Evolutionary conservation across 73 alveolate species (phyloP).

Genomic region (Paramecium octaurelia): DNA sequence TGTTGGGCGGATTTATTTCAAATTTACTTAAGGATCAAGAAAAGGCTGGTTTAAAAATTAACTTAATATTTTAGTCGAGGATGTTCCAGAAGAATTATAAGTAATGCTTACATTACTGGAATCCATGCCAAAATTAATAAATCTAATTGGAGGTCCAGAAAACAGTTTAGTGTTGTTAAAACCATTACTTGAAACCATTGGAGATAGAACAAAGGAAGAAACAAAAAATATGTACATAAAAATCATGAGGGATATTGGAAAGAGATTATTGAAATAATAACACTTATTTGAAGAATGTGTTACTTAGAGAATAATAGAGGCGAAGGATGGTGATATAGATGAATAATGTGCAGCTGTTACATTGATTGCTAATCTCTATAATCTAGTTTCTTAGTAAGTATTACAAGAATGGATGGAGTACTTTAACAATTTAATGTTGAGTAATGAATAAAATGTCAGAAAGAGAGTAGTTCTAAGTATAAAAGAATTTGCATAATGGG

Average conservation of each 20-base stretch:
- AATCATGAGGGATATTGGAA: background rate
- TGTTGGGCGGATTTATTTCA: constrained; percentile 35
- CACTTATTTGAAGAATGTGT: background rate
- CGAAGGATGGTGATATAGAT: background rate
- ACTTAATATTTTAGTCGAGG: background rate
- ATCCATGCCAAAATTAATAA: constrained; percentile 7
- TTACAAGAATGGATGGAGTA: background rate
- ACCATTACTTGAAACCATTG: constrained; percentile 17
- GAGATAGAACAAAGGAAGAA: constrained; percentile 26
- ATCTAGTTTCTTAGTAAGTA: background rate
- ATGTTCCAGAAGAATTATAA: constrained; percentile 27
- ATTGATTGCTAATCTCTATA: background rate
- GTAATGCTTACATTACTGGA: constrained; percentile 23
- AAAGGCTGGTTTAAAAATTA: background rate
- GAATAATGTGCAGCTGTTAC: background rate
- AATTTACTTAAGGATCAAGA: constrained; percentile 39
- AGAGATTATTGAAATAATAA: background rate
- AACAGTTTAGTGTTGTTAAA: background rate
- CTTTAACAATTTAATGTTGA: background rate
- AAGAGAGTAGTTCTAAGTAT: background rate
- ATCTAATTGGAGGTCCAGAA: constrained; percentile 39
- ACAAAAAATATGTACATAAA: background rate
- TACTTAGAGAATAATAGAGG: background rate
- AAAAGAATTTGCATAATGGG: background rate
- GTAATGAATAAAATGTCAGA: background rate